These are phyloP conservation scores for Tolypocladium tundrense DNA, from an alignment of 2,329 filamentous ascomycete species.

Conservation along the genomic window DNA sequence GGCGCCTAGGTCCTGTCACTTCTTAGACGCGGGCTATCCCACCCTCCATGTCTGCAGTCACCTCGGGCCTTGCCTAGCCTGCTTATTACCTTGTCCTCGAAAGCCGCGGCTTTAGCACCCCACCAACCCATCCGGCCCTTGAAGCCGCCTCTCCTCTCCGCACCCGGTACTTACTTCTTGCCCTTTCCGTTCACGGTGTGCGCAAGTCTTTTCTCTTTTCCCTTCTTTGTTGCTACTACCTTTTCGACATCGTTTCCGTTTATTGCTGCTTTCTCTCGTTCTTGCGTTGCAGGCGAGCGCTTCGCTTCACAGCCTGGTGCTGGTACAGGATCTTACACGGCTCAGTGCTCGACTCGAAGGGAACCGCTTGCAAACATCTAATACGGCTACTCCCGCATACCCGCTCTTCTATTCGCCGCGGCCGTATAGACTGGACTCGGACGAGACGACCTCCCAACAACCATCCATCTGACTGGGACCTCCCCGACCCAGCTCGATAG, in stretches of 20 bases:
- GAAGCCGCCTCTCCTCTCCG: neutral
- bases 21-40: constrained; percentile 5
- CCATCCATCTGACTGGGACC: neutral
- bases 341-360: neutral
- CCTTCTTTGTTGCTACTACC: neutral
- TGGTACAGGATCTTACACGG: neutral
- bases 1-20: constrained; percentile 4
- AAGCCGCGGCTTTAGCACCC: neutral
- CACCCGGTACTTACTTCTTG: neutral
- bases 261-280: neutral
- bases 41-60: neutral
- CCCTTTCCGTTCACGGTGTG: neutral
- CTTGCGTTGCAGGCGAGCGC: neutral
- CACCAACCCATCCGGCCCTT: neutral
- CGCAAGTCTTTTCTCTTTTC: neutral
- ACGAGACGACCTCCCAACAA: too few relatives aligned
- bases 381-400: neutral
- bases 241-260: neutral
- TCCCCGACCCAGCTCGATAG: neutral
- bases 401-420: neutral
- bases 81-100: neutral
- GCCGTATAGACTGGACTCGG: neutral
- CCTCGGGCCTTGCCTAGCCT: constrained; percentile 2
- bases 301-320: neutral
- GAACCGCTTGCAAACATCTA: neutral